Conservation (phyloP, 768 basidiomycete genomes). For the Asterophora lycoperdoides region DNA sequence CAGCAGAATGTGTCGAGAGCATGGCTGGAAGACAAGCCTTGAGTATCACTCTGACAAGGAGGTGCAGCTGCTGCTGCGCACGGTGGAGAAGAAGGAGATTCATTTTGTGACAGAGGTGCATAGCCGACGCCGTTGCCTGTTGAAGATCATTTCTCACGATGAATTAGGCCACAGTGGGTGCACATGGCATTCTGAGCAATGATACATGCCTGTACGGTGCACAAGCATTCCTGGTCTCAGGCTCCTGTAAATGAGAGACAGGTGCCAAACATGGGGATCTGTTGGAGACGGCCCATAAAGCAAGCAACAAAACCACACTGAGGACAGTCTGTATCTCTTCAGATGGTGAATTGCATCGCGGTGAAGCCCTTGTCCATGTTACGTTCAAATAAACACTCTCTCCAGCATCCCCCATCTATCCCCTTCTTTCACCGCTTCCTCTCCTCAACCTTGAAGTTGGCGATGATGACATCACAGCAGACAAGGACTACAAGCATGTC, state of each 20-base stretch:
- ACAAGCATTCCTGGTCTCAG: constrained; percentile 23
- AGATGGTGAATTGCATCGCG: constrained; percentile 26
- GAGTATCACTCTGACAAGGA: neutral
- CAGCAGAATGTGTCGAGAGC: constrained; percentile 27
- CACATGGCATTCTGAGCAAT: constrained; percentile 23
- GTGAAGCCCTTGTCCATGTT: constrained; percentile 20
- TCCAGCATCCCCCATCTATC: constrained; percentile 15
- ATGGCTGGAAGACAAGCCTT: constrained; percentile 8
- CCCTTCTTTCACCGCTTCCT: constrained; percentile 14
- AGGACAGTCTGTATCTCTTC: constrained; percentile 20
- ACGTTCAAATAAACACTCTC: constrained; percentile 18
- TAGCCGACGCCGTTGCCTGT: too few species aligned
- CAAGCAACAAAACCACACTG: neutral
- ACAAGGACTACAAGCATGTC: constrained; percentile 34
- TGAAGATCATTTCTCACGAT: neutral
- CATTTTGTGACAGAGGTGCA: neutral
- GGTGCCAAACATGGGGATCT: constrained; percentile 19
- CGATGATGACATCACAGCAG: constrained; percentile 29
- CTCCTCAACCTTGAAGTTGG: constrained; percentile 27
- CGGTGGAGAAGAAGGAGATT: neutral
- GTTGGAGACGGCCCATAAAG: constrained; percentile 12
- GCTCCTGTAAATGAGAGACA: constrained; percentile 25
- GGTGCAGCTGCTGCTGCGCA: neutral
- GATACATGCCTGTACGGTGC: constrained; percentile 23
- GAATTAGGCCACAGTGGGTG: constrained; percentile 23